Evolutionary conservation across 805 yeast genomes (phyloP).

Genomic region (Kodamaea kaohsiungensis): DNA sequence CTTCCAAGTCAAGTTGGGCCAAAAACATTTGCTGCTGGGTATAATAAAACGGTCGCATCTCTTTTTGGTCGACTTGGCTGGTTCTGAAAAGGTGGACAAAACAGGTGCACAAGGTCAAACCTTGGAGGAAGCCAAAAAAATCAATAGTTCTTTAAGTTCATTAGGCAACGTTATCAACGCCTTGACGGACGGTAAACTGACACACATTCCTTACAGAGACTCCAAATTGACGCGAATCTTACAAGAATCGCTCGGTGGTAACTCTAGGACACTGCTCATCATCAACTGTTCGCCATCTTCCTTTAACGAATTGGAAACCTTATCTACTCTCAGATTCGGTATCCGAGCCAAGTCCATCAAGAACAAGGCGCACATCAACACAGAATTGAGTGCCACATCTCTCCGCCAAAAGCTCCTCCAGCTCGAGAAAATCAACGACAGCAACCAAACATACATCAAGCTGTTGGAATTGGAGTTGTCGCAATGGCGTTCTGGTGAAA

Average conservation of each 20-base stretch:
- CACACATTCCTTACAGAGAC: conserved; percentile 74
- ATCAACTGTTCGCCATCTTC: conserved; percentile 70
- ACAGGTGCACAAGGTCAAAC: conserved; percentile 77
- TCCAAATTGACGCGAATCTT: conserved; percentile 76
- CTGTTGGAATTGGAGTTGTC: conserved; percentile 44
- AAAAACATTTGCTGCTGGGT: conserved; percentile 55
- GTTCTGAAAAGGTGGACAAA: conserved; percentile 77
- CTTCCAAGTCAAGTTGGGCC: conserved; percentile 66
- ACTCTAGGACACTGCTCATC: conserved; percentile 72
- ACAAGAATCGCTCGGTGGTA: conserved; percentile 82
- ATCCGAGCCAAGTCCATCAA: conserved; percentile 66
- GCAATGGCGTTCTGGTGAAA: conserved; percentile 35
- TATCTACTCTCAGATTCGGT: conserved; percentile 75
- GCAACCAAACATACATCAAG: conserved; percentile 31
- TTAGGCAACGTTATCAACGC: conserved; percentile 81
- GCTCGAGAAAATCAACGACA: conserved; percentile 34
- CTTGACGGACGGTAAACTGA: conserved; percentile 65
- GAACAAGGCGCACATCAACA: conserved; percentile 64
- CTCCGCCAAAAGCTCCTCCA: conserved; percentile 42
- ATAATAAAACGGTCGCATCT: conserved; percentile 62
- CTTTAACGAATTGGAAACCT: conserved; percentile 59
- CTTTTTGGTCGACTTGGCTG: conserved; percentile 82
- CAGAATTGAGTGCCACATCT: conserved; percentile 54
- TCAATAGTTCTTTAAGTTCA: conserved; percentile 75
- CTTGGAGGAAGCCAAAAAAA: conserved; percentile 80